Evolutionary conservation across 2,329 filamentous ascomycete genomes (phyloP), one percentile per base, ranked within the genome.

Genomic region (Rhinocladiella similis): DNA sequence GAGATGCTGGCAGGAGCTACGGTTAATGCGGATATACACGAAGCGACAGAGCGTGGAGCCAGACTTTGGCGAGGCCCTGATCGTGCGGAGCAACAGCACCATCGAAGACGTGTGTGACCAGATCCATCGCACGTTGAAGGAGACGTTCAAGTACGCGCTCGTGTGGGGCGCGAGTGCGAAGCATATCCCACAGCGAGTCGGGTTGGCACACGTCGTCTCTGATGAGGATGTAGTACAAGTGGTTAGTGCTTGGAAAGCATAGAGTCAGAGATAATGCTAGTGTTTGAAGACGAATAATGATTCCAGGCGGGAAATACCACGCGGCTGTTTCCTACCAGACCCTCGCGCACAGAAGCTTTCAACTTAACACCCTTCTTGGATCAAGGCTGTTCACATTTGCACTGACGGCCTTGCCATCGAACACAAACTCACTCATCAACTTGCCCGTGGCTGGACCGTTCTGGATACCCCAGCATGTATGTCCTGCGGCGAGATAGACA

Each of bases 381-480:
- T 92, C 86, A 61, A 93, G 70, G 36, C 79, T 81, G 1, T 76
- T 76, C 9, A 91, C 79, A 60, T 86, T 80, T 3, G 88, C 87
- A 64, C 88, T 91, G 67, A 73, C 85, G 1, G 87, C 83, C 57
- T 76, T 73, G 0, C 89, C 89, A 53, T 92, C 89, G 66, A 92
- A 85, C 1, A 94, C 75, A 72, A 89, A 85, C 72, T 93, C 89
- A 36, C 88, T 87, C 77, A 94, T 87, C 38, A 93, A 71, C 73
- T 87, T 90, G 3, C 90, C 90, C 6, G 93, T 97, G 1, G 82
- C 94, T 1, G 93, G 92, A 0, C 86, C 91, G 75, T 99, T 97
- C 75, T 97, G 93, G 19, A 99, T 96, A 0, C 94, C 94, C 94
- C 94, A 99, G 75, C 93, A 97, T 1, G 91, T 96, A 77, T 99